phyloP scores from a whole-genome alignment of 176 grass and related monocot species.

The Bonia amplexicaulis region DNA sequence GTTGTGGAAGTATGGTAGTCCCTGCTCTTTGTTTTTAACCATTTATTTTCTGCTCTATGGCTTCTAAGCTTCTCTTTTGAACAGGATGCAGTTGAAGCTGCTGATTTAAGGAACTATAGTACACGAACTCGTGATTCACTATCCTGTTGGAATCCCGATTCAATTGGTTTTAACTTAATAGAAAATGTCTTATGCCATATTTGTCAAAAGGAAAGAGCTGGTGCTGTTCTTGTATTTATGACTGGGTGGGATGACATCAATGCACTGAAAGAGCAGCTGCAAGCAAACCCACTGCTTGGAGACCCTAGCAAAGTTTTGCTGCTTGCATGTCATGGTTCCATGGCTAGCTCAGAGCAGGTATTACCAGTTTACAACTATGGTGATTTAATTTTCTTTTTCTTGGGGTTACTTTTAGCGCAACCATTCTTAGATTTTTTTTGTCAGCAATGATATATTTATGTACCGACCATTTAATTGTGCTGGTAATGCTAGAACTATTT shows the following conservation, averaged over 20 bases:
- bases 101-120: constrained; percentile 86
- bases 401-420: background rate
- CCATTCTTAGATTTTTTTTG: background rate
- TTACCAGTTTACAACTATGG: background rate
- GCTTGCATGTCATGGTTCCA: constrained; percentile 92
- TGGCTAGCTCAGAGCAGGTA: constrained; percentile 97
- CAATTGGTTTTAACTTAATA: constrained; percentile 98
- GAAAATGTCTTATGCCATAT: constrained; percentile 90
- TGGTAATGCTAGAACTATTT: background rate
- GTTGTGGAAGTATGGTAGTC: constrained; percentile 66
- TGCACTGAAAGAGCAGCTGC: constrained; percentile 88
- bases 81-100: constrained; percentile 89
- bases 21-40: background rate
- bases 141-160: constrained; percentile 96
- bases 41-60: constrained; percentile 17
- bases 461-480: background rate
- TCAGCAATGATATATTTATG: background rate
- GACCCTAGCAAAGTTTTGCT: constrained; percentile 89
- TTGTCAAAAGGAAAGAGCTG: constrained; percentile 75
- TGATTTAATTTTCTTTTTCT: background rate
- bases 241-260: constrained; percentile 99
- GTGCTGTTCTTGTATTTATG: constrained; percentile 98
- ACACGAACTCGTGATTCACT: constrained; percentile 72
- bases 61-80: constrained; percentile 31
- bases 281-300: constrained; percentile 86